phyloP scores from a whole-genome alignment of 345 rosid species.

The Geranium brycei region DNA sequence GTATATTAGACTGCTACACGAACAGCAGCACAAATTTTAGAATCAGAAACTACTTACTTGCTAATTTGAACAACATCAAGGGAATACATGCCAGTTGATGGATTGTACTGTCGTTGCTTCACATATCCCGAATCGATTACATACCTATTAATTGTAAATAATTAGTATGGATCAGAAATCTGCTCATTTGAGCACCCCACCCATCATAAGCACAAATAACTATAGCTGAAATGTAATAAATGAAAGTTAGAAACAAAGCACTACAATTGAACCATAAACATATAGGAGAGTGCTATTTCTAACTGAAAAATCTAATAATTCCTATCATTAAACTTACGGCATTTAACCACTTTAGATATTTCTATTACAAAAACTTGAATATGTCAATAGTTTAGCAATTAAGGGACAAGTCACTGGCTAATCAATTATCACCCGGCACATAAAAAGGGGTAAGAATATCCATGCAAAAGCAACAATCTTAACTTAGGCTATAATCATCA shows the following conservation, averaged over 20 bases:
- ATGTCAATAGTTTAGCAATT: no score
- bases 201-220: not conserved
- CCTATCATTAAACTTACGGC: no score
- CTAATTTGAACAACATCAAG: conserved; percentile 91
- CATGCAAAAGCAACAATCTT: not conserved
- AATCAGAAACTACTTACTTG: conserved; percentile 50
- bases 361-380: no score
- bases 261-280: not conserved
- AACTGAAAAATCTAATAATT: no score
- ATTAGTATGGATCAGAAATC: conserved; percentile 12
- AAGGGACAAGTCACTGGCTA: no score
- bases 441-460: no score
- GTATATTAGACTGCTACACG: conserved; percentile 3
- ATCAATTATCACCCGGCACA: no score
- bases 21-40: not conserved
- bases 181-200: not conserved
- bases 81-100: conserved; percentile 91
- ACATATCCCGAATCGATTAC: conserved; percentile 91
- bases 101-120: conserved; percentile 91
- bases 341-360: no score
- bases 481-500: not conserved
- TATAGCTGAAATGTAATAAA: not conserved
- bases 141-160: conserved; percentile 45
- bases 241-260: not conserved
- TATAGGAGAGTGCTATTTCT: not conserved